A percentile compares a stretch with the other conserved stretches of the same genome.
phyloP scores from a whole-genome alignment of 805 yeast genomes.

The Candida adriatica region DNA sequence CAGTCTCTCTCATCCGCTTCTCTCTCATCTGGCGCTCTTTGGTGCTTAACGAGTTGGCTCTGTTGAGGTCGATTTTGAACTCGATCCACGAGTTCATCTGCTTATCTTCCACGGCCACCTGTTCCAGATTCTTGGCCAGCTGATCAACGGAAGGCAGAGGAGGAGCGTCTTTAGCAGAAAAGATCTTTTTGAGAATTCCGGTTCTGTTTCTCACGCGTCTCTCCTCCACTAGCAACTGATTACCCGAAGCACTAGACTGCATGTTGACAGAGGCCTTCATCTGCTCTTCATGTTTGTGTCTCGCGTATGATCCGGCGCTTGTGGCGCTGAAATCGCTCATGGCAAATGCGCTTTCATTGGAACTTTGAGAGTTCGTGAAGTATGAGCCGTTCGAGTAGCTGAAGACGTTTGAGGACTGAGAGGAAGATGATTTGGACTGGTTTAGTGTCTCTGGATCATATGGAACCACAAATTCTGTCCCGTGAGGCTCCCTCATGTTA shows the following conservation, averaged over 20 bases:
- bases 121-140: conserved; percentile 13
- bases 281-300: conserved; percentile 54
- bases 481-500: conserved; percentile 7
- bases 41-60: conserved; percentile 63
- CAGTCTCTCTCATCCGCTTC: conserved; percentile 50
- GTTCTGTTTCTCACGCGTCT: conserved; percentile 16
- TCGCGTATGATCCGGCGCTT: conserved; percentile 76
- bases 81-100: conserved; percentile 43
- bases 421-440: conserved; percentile 22
- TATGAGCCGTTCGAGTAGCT: conserved; percentile 37
- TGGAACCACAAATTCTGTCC: conserved; percentile 22
- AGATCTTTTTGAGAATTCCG: conserved; percentile 12
- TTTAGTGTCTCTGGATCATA: conserved; percentile 27
- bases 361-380: conserved; percentile 41
- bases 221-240: conserved; percentile 21
- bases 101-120: conserved; percentile 29
- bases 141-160: conserved; percentile 22
- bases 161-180: conserved; percentile 21
- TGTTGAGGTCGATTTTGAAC: conserved; percentile 52
- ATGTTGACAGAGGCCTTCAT: conserved; percentile 11
- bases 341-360: conserved; percentile 34
- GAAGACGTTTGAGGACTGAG: conserved; percentile 21
- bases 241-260: conserved; percentile 22
- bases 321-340: conserved; percentile 76
- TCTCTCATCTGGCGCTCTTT: conserved; percentile 68